Percentiles rank a stretch among this genome's conserved stretches.
These are phyloP conservation scores for Linum lewisii DNA, from an alignment of 345 rosid species.

Conservation along the genomic window DNA sequence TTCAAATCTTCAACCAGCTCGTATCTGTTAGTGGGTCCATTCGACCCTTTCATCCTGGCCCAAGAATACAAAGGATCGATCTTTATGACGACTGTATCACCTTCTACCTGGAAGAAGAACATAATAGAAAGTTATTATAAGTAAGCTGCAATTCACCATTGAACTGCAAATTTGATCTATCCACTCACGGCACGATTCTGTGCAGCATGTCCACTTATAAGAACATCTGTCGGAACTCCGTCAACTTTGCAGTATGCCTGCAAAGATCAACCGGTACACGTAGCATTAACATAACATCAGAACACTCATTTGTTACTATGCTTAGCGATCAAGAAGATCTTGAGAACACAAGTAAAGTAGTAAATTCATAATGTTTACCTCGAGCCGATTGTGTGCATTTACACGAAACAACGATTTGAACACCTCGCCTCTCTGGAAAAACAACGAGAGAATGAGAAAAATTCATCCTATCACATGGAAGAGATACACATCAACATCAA, in stretches of 20 bases:
- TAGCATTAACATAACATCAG: too few species aligned
- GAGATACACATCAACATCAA: not conserved
- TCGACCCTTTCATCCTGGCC: constrained; percentile 80
- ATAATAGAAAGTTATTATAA: not conserved
- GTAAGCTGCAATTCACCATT: not conserved
- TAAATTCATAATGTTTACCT: constrained; percentile 40
- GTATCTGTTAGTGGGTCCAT: constrained; percentile 24
- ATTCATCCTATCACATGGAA: constrained; percentile 1
- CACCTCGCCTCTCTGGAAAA: constrained; percentile 60
- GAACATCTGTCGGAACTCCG: constrained; percentile 70
- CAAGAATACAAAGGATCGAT: constrained; percentile 54
- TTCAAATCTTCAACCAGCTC: constrained; percentile 25
- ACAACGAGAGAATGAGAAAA: not conserved
- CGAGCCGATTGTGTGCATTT: constrained; percentile 75
- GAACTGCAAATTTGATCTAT: constrained; percentile 2
- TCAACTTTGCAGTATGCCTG: constrained; percentile 96
- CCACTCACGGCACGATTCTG: constrained; percentile 90
- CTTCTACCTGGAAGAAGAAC: constrained; percentile 48
- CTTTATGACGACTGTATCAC: constrained; percentile 60
- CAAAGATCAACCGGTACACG: too few species aligned
- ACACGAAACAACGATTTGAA: constrained; percentile 59
- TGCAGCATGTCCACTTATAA: constrained; percentile 50
- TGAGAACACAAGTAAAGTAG: not conserved
- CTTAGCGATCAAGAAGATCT: constrained; percentile 1
- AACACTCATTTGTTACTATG: not conserved